Evolutionary conservation across 768 basidiomycete genomes (phyloP), one percentile per base, ranked within the genome.

Genomic region (Suillus sp.): DNA sequence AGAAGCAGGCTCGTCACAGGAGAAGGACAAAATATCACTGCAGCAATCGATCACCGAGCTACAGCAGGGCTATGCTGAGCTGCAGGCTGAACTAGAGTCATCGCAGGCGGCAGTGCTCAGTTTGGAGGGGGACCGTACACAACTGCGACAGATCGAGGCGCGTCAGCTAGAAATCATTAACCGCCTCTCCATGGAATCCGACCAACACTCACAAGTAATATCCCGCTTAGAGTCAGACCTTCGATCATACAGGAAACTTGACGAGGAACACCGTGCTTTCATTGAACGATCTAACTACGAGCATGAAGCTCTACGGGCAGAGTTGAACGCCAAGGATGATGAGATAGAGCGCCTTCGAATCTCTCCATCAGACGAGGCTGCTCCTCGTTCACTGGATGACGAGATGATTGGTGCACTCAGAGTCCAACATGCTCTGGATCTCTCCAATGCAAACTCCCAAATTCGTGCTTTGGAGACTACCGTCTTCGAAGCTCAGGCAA

Each of bases 401-500:
- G 93, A 94, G 76, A 83, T 93, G 78, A 74, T 92, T 22, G 83
- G 84, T 62, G 84, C 88, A 30, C 75, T 91, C 38, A 81, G 69
- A 53, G 90, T 93, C 69, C 90, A 92, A 66, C 90, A 93, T 69
- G 81, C 84, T 14, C 83, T 96, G 62, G 93, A 94, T 63, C 81
- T 95, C 8, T 95, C 93, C 40, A 79, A 85, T 13, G 86, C 93
- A 4, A 91, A 91, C 40, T 91, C 91, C 0, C 86, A 87, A 71
- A 89, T 95, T 57, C 86, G 94, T 13, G 83, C 84, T 4, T 80
- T 95, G 69, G 92, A 96, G 75, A 85, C 85, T 11, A 74, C 82
- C 13, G 80, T 89, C 34, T 94, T 90, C 74, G 85, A 91, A 64
- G 87, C 89, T 34, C 89, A 93, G 66, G 86, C 86, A 47, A 81